Evolutionary conservation across 129 eudicot species (phyloP).

Genomic region (Sambucus nigra): DNA sequence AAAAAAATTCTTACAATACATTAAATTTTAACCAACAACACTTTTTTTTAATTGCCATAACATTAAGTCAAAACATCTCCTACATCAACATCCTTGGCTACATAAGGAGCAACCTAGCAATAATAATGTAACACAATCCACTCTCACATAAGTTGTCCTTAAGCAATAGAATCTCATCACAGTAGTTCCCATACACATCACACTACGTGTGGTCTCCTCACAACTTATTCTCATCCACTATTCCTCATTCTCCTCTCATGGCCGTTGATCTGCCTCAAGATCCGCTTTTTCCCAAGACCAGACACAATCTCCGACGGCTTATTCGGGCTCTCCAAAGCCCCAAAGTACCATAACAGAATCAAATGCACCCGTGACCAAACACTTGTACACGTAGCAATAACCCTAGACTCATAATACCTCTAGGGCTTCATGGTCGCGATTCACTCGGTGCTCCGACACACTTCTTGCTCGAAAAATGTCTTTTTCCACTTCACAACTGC

Average conservation of each 20-base stretch:
- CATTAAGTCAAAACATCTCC: too few relatives aligned
- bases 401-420: slow-evolving; percentile 71
- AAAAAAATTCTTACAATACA: too few relatives aligned
- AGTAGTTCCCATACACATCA: too few relatives aligned
- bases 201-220: too few relatives aligned
- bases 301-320: slow-evolving; percentile 8
- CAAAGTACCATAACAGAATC: slow-evolving; percentile 74
- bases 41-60: too few relatives aligned
- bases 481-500: slow-evolving; percentile 87
- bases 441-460: slow-evolving; percentile 88
- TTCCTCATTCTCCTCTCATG: slow-evolving; percentile 17
- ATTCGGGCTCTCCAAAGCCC: slow-evolving; percentile 51
- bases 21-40: too few relatives aligned
- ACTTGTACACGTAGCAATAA: slow-evolving; percentile 78
- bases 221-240: too few relatives aligned
- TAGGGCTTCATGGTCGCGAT: slow-evolving; percentile 82
- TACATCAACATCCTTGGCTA: too few relatives aligned
- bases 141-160: too few relatives aligned
- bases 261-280: slow-evolving; percentile 30
- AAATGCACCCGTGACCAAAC: slow-evolving; percentile 41
- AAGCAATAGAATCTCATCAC: too few relatives aligned
- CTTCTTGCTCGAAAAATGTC: slow-evolving; percentile 69
- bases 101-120: too few relatives aligned
- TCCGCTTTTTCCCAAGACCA: slow-evolving; percentile 44
- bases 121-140: too few relatives aligned